These are phyloP conservation scores for Elongisporangium prolatum DNA, from an alignment of 352 stramenopile genomes.

Conservation along the genomic window DNA sequence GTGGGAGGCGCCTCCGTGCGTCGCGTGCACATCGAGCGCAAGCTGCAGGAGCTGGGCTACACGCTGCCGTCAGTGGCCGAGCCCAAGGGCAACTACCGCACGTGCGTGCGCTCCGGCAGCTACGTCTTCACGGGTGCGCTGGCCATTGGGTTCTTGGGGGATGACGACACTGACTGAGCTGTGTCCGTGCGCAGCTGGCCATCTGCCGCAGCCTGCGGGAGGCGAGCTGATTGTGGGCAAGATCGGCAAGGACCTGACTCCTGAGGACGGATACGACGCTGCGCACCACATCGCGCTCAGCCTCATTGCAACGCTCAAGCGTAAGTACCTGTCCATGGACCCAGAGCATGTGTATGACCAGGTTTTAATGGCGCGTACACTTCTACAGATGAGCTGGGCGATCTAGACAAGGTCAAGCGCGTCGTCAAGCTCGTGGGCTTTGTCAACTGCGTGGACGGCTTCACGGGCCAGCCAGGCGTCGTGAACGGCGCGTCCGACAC, in stretches of 20 bases:
- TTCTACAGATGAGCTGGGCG: slow-evolving; percentile 69
- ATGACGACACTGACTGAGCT: background rate
- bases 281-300: slow-evolving; percentile 88
- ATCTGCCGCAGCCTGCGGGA: slow-evolving; percentile 65
- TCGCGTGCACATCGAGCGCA: slow-evolving; percentile 77
- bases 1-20: slow-evolving; percentile 23
- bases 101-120: slow-evolving; percentile 75
- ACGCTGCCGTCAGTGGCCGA: slow-evolving; percentile 70
- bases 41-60: slow-evolving; percentile 84
- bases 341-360: background rate
- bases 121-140: slow-evolving; percentile 68
- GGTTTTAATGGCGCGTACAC: slow-evolving; percentile 4
- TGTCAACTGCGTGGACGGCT: slow-evolving; percentile 93
- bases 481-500: slow-evolving; percentile 96
- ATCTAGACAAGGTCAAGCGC: slow-evolving; percentile 92
- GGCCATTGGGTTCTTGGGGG: background rate
- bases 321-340: slow-evolving; percentile 21
- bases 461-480: slow-evolving; percentile 88
- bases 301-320: slow-evolving; percentile 89
- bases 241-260: slow-evolving; percentile 84
- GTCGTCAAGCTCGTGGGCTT: slow-evolving; percentile 97
- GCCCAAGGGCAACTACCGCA: slow-evolving; percentile 91
- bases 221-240: slow-evolving; percentile 86
- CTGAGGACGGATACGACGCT: slow-evolving; percentile 89
- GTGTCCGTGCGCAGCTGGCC: slow-evolving; percentile 38